phyloP scores from a whole-genome alignment of 169 alveolate species.

The Cryptosporidium ryanae region DNA sequence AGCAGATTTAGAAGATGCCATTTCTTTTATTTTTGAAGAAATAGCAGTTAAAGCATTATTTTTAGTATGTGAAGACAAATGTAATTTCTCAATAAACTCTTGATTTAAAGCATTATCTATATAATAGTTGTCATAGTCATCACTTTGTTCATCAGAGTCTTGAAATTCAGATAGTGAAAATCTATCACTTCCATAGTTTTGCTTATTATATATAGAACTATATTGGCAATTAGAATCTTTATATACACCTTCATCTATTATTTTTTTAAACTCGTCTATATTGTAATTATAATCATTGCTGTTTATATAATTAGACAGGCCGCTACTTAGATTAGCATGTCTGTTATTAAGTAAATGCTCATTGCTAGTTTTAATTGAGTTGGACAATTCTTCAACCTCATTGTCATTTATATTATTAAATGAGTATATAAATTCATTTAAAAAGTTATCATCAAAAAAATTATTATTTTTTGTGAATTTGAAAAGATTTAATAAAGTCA shows the following conservation, averaged over 20 bases:
- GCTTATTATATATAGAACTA: background rate
- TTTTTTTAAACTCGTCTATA: background rate
- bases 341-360: background rate
- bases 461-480: slow-evolving; percentile 23
- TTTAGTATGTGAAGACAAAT: background rate
- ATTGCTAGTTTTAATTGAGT: background rate
- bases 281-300: background rate
- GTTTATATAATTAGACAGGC: background rate
- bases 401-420: background rate
- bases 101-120: slow-evolving; percentile 59
- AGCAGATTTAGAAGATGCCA: slow-evolving; percentile 45
- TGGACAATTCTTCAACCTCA: background rate
- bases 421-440: slow-evolving; percentile 22
- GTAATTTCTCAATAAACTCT: slow-evolving; percentile 31
- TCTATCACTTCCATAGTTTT: slow-evolving; percentile 3
- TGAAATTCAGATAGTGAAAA: slow-evolving; percentile 49
- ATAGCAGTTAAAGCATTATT: slow-evolving; percentile 55
- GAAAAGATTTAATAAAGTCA: slow-evolving; percentile 11
- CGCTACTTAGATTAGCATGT: background rate
- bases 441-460: slow-evolving; percentile 24
- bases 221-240: background rate
- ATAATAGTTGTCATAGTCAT: no score
- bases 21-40: slow-evolving; percentile 54
- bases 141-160: slow-evolving; percentile 51
- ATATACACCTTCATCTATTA: no score